Percentiles rank a stretch among this genome's conserved stretches.
phyloP scores from a whole-genome alignment of 2,329 filamentous ascomycete species.

The Rhytidhysteron rufulum region DNA sequence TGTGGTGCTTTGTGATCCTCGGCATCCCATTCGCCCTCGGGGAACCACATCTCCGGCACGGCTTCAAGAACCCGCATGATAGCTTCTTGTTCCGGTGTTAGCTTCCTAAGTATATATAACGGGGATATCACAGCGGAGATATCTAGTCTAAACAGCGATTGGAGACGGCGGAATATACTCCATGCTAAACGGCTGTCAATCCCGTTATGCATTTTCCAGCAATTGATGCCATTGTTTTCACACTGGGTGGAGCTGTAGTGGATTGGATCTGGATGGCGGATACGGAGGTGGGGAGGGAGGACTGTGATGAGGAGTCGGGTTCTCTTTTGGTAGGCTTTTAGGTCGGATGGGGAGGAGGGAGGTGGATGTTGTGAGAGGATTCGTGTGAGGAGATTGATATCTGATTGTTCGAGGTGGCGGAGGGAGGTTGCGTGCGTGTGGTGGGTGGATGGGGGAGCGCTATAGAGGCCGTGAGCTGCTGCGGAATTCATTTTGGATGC shows the following conservation, averaged over 20 bases:
- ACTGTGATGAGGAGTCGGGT: neutral
- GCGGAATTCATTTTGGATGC: no score
- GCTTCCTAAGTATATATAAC: slow-evolving; percentile 15
- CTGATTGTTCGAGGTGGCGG: neutral
- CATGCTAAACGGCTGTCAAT: no score
- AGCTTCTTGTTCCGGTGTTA: slow-evolving; percentile 14
- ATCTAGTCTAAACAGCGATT: no score
- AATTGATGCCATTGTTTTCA: no score
- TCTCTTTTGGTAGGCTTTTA: neutral
- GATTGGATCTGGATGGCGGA: no score
- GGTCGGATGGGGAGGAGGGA: neutral
- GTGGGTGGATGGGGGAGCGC: no score
- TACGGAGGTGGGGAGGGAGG: neutral
- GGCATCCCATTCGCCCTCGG: slow-evolving; percentile 12
- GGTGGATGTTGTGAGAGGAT: neutral
- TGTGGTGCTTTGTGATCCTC: slow-evolving; percentile 13
- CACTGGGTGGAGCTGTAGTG: no score
- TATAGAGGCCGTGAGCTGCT: no score
- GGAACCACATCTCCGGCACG: slow-evolving; percentile 25
- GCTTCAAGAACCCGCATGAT: slow-evolving; percentile 24
- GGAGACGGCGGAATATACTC: no score
- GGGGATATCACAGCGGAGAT: no score
- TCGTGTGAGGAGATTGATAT: neutral
- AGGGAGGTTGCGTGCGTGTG: neutral
- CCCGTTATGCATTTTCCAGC: no score